Base-by-base conservation (phyloP, 805 yeast genomes). In the Cyberlindnera misumaiensis region DNA sequence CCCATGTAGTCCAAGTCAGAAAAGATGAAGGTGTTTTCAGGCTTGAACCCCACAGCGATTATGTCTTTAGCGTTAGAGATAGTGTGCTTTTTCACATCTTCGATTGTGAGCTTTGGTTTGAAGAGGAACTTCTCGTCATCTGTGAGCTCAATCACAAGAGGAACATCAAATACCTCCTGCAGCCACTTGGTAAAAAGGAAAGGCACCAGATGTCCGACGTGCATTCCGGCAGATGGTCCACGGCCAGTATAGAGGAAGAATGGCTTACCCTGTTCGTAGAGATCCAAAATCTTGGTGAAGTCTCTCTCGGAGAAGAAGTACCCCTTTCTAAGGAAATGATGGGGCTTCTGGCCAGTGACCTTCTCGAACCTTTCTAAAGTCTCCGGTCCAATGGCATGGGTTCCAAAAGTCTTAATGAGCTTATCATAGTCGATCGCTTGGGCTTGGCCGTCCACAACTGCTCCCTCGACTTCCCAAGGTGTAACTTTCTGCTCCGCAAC, bases 381-480 rank as follows among this genome's bases (percentile, higher is more conserved):
- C 44, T 83, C 96, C 34, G 68, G 63, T 9, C 76, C 68, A 51
- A 93, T 80, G 35, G 71, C 65, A 45, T 68, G 77, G 28, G 97
- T 88, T 52, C 98, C 98, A 53, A 93, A 93, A 57, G 84, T 85
- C 46, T 69, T 68, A 52, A 87, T 83, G 49, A 93, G 70, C 64
- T 87, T 87, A 42, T 86, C 90, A 59, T 93, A 93, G 65, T 93
- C 96, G 50, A 93, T 89, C 20, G 78, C 88, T 60, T 83, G 89
- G n/a, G 83, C 76, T 52, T 81, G 70, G 39, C 98, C 98, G 53
- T 89, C 95, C 41, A 87, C 96, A 34, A 90, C 94, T 3, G 97
- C 97, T 42, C 97, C 98, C 63, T 85, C 96, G 24, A 93, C 98
- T 60, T 93, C 98, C 98, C 98, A 93, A 35, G 98, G 98, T 1